These are phyloP conservation scores for Erigeron philadelphicus DNA, from an alignment of 140 eudicot genomes.

Conservation along the genomic window DNA sequence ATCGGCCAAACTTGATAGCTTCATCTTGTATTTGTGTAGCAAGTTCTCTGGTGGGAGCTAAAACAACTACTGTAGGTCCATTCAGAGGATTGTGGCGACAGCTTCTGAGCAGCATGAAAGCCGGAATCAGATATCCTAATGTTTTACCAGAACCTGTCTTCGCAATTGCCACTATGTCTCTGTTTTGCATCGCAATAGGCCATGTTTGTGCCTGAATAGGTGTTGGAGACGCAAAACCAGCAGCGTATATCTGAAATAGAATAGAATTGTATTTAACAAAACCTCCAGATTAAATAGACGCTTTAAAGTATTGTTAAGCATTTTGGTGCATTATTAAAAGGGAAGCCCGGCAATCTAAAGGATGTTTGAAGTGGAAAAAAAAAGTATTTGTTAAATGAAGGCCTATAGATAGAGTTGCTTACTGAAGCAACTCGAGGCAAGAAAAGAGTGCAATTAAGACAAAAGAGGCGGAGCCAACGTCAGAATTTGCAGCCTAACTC, in stretches of 20 bases:
- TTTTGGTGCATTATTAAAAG: constrained; percentile 5
- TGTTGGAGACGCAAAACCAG: constrained; percentile 84
- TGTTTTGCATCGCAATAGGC: constrained; percentile 85
- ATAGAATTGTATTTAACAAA: constrained; percentile 24
- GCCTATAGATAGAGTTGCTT: constrained; percentile 81
- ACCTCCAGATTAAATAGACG: neutral
- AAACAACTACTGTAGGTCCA: constrained; percentile 88
- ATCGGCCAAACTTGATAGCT: constrained; percentile 86
- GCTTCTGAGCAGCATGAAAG: constrained; percentile 73
- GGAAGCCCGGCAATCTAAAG: constrained; percentile 14
- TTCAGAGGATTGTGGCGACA: constrained; percentile 62
- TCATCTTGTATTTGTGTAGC: constrained; percentile 97
- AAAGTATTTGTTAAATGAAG: constrained; percentile 31
- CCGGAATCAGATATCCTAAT: constrained; percentile 86
- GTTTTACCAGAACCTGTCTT: constrained; percentile 99
- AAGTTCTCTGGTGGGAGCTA: constrained; percentile 94
- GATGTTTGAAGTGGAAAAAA: constrained; percentile 21
- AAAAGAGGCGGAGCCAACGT: constrained; percentile 69
- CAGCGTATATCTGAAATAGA: constrained; percentile 64
- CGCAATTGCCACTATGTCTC: constrained; percentile 96
- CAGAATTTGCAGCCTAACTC: constrained; percentile 82
- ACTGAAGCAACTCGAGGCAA: constrained; percentile 99
- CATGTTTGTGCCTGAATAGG: constrained; percentile 97
- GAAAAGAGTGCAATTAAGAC: constrained; percentile 74
- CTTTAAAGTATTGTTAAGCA: neutral